Percentiles rank a stretch among this genome's conserved stretches.
Conservation (phyloP, 2,329 filamentous ascomycete genomes). For the Pestalotiopsis sp. region DNA sequence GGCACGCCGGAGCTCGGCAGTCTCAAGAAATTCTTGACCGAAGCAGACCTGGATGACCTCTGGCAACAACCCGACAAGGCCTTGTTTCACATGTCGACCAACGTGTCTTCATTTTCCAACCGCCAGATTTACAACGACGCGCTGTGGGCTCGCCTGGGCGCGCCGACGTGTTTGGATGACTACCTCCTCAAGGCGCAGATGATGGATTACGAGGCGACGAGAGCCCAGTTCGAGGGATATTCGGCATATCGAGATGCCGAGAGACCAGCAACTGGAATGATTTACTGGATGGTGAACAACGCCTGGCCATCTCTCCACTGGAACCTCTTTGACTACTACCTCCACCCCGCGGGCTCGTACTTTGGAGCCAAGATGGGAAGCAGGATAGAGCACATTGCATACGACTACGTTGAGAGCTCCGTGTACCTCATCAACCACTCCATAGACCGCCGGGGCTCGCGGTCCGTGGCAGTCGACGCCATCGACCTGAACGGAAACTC, state of each 20-base stretch:
- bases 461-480: slow-evolving; percentile 52
- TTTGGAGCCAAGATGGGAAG: slow-evolving; percentile 59
- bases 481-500: slow-evolving; percentile 49
- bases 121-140: slow-evolving; percentile 61
- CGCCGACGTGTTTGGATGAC: slow-evolving; percentile 53
- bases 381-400: slow-evolving; percentile 56
- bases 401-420: slow-evolving; percentile 49
- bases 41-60: slow-evolving; percentile 53
- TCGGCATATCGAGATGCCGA: slow-evolving; percentile 50
- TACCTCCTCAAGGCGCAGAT: slow-evolving; percentile 64
- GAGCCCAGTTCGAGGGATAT: slow-evolving; percentile 62
- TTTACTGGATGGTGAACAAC: slow-evolving; percentile 71
- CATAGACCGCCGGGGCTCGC: slow-evolving; percentile 37
- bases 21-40: slow-evolving; percentile 55
- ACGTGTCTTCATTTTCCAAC: slow-evolving; percentile 56
- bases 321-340: slow-evolving; percentile 67
- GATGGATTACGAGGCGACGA: slow-evolving; percentile 66
- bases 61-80: slow-evolving; percentile 57
- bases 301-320: slow-evolving; percentile 69
- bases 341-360: slow-evolving; percentile 60
- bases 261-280: slow-evolving; percentile 59
- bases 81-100: slow-evolving; percentile 63
- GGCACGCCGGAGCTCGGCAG: slow-evolving; percentile 62
- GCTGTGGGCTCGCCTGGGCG: slow-evolving; percentile 55
- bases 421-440: slow-evolving; percentile 61